phyloP scores from a whole-genome alignment of 495 filamentous ascomycete species.

The Trichocladium antarcticum region DNA sequence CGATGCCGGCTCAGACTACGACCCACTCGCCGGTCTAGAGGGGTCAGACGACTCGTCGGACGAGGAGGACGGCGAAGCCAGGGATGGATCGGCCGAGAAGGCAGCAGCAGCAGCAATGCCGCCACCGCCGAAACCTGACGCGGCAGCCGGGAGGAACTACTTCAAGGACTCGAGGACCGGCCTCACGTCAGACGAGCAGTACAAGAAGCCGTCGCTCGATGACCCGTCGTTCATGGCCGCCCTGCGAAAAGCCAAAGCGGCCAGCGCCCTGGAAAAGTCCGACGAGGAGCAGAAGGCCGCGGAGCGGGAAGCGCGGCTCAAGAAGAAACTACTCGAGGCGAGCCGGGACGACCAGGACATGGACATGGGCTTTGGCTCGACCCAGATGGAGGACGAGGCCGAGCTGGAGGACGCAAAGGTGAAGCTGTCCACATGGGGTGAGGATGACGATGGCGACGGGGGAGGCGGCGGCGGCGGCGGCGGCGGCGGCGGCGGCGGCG shows the following conservation, averaged over 20 bases:
- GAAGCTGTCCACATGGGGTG: slow-evolving; percentile 54
- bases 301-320: slow-evolving; percentile 50
- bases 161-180: slow-evolving; percentile 44
- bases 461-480: slow-evolving; percentile 36
- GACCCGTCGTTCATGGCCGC: slow-evolving; percentile 77
- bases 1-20: slow-evolving; percentile 73
- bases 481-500: slow-evolving; percentile 35
- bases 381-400: slow-evolving; percentile 68
- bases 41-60: slow-evolving; percentile 38
- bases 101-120: slow-evolving; percentile 25
- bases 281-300: slow-evolving; percentile 37
- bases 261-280: slow-evolving; percentile 43
- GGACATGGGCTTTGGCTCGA: slow-evolving; percentile 87
- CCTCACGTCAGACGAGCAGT: slow-evolving; percentile 32
- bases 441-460: slow-evolving; percentile 37
- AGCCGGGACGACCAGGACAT: slow-evolving; percentile 84
- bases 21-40: slow-evolving; percentile 67
- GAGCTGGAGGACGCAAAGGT: slow-evolving; percentile 51
- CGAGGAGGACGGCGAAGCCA: slow-evolving; percentile 16
- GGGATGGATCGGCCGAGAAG: slow-evolving; percentile 9
- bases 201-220: slow-evolving; percentile 45
- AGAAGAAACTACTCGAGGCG: slow-evolving; percentile 61
- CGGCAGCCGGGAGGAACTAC: slow-evolving; percentile 42
- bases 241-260: slow-evolving; percentile 68
- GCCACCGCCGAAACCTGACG: slow-evolving; percentile 31